Percentiles rank a stretch among this genome's conserved stretches.
Conservation (phyloP, 2,329 filamentous ascomycete genomes). For the Trichoderma sp. region DNA sequence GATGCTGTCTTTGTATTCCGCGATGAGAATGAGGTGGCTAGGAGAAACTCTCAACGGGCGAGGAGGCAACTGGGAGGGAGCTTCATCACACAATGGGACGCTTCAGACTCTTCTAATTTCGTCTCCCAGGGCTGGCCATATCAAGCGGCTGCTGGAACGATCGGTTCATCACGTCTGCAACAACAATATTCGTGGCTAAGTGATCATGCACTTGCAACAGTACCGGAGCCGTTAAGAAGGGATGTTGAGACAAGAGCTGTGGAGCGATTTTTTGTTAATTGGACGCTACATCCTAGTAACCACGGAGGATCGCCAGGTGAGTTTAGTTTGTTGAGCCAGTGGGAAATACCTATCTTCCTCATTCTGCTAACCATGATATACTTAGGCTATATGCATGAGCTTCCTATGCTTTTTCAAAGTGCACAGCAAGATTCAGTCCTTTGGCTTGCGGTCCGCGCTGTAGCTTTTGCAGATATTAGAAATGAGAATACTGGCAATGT, state of each 20-base stretch:
- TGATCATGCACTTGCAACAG: background rate
- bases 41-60: background rate
- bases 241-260: background rate
- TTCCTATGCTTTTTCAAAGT: background rate
- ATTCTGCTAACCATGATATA: background rate
- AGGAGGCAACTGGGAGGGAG: background rate
- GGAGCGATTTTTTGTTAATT: background rate
- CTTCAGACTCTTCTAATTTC: background rate
- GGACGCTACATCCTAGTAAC: background rate
- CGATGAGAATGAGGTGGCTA: background rate
- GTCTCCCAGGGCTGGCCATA: background rate
- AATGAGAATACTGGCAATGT: background rate
- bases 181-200: background rate
- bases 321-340: background rate
- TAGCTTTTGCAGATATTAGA: background rate
- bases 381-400: background rate
- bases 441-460: background rate
- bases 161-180: background rate
- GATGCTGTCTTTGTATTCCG: background rate
- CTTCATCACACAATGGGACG: background rate
- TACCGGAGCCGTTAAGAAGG: background rate
- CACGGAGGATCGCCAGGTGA: background rate
- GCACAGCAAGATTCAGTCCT: background rate
- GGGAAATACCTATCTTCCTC: background rate
- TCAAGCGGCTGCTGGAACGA: background rate